phyloP scores from a whole-genome alignment of 441 rosid species.

The Adansonia madagascariensis region DNA sequence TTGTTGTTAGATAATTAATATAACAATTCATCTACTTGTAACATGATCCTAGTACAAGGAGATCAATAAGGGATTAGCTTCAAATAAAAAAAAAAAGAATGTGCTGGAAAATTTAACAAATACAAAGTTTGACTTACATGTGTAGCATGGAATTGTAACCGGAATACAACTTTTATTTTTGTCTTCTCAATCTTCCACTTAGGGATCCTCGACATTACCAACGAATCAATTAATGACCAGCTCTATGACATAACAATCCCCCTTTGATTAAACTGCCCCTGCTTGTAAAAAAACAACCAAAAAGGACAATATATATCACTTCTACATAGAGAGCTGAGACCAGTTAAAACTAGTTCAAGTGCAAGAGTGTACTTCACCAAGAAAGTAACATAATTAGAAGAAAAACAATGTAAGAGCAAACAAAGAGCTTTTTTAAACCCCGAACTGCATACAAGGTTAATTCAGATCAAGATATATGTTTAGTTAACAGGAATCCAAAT shows the following conservation, averaged over 20 bases:
- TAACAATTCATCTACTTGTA: not conserved
- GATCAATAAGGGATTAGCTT: slow-evolving; percentile 13
- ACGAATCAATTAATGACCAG: slow-evolving; percentile 42
- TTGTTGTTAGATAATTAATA: not conserved
- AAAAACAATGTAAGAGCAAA: slow-evolving; percentile 13
- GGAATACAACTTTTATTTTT: slow-evolving; percentile 94
- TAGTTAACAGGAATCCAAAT: not conserved
- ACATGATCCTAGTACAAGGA: slow-evolving; percentile 14
- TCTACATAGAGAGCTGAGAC: not conserved
- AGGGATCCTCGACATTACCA: slow-evolving; percentile 79
- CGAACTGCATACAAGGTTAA: not conserved
- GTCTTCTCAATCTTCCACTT: slow-evolving; percentile 98
- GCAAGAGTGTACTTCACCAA: slow-evolving; percentile 6
- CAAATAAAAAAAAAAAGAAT: not conserved
- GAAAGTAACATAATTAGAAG: slow-evolving; percentile 11
- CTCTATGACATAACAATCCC: slow-evolving; percentile 40
- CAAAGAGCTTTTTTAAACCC: not conserved
- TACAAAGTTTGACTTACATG: slow-evolving; percentile 65
- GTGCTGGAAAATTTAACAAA: slow-evolving; percentile 9
- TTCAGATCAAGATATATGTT: slow-evolving; percentile 38
- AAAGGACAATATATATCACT: slow-evolving; percentile 21
- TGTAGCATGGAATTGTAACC: slow-evolving; percentile 96
- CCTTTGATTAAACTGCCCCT: slow-evolving; percentile 28
- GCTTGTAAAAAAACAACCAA: slow-evolving; percentile 13
- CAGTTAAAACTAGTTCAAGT: not conserved